A percentile compares a stretch with the other conserved stretches of the same genome.
Conservation (phyloP, 768 basidiomycete species). For the Boletus rubroflammeus region DNA sequence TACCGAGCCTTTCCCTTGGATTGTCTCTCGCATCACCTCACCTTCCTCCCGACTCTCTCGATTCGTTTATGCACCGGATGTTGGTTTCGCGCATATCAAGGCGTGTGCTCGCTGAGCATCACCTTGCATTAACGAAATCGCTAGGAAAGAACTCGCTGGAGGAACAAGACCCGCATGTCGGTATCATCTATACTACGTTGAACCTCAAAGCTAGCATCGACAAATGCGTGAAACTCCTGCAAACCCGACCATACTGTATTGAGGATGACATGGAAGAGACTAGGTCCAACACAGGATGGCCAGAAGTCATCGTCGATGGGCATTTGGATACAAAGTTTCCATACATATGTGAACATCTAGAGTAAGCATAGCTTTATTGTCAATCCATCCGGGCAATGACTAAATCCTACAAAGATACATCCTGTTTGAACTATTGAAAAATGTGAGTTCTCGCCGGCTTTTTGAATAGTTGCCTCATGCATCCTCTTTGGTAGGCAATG, state of each 20-base stretch:
- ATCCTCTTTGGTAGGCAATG: constrained; percentile 51
- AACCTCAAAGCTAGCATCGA: constrained; percentile 68
- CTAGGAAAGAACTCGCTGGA: constrained; percentile 36
- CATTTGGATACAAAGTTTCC: constrained; percentile 67
- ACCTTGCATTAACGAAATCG: constrained; percentile 72
- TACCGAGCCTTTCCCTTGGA: constrained; percentile 79
- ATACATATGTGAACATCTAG: constrained; percentile 84
- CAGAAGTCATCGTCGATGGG: constrained; percentile 70
- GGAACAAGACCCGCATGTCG: constrained; percentile 61
- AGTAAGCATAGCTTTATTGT: constrained; percentile 43
- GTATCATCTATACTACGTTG: constrained; percentile 78
- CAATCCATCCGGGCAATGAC: neutral
- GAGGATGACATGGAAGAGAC: constrained; percentile 36
- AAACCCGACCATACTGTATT: constrained; percentile 42
- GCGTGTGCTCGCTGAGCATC: constrained; percentile 85
- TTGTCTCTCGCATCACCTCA: constrained; percentile 81
- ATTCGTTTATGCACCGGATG: constrained; percentile 89
- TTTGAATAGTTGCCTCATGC: neutral
- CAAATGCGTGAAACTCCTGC: constrained; percentile 58
- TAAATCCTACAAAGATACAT: constrained; percentile 56
- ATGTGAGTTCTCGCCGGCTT: constrained; percentile 46
- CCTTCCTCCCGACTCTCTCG: constrained; percentile 72
- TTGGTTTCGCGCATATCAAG: constrained; percentile 86
- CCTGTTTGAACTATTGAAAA: constrained; percentile 86
- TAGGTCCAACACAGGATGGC: constrained; percentile 40